These are phyloP conservation scores for Trichoderma koningii DNA, from an alignment of 2,329 filamentous ascomycete genomes.

Conservation along the genomic window DNA sequence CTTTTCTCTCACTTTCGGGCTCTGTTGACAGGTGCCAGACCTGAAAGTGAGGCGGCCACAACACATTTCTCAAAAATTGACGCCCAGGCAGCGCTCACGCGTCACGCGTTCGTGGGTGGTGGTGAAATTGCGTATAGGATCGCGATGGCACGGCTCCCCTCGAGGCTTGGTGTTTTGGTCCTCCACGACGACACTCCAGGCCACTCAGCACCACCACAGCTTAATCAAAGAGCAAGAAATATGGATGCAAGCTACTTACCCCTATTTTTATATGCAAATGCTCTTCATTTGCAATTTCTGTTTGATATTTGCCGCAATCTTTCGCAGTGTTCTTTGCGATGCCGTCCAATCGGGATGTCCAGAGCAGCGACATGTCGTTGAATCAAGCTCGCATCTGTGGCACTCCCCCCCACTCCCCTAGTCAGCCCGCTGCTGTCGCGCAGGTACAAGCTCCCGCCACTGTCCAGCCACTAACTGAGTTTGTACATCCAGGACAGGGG, in stretches of 20 bases:
- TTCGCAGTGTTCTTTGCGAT: neutral
- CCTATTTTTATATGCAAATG: neutral
- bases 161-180: conserved; percentile 11
- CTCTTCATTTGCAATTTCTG: neutral
- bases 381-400: conserved; percentile 24
- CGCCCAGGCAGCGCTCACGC: neutral
- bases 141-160: neutral
- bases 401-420: conserved; percentile 9
- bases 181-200: neutral
- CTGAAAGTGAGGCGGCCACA: neutral
- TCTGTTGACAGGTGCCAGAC: neutral
- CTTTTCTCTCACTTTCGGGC: conserved; percentile 3
- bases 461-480: conserved; percentile 11
- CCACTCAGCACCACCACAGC: neutral
- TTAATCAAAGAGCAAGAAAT: neutral
- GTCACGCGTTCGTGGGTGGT: neutral
- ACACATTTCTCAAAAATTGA: neutral
- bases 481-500: conserved; percentile 4
- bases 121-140: neutral
- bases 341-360: neutral
- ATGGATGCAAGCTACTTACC: neutral
- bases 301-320: neutral
- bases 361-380: conserved; percentile 18
- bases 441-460: conserved; percentile 13
- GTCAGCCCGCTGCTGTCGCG: conserved; percentile 16